A percentile compares a stretch with the other conserved stretches of the same genome.
Conservation (phyloP, 208 protist species). For the Acanthamoeba royreba region DNA sequence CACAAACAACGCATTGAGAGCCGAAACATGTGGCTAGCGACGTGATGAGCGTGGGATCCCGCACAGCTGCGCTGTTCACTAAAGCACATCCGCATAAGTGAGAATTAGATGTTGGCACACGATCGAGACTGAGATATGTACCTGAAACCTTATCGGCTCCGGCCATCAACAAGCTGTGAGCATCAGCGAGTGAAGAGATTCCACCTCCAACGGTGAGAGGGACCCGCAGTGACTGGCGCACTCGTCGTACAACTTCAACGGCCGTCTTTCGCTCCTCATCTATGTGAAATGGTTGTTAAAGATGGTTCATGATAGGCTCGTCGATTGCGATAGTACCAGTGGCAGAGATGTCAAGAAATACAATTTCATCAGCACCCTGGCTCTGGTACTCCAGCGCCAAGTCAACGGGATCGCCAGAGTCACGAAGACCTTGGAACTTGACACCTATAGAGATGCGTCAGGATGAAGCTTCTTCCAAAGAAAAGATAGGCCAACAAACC, state of each 20-base stretch:
- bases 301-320: no score
- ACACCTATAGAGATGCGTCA: not conserved
- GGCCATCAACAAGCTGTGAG: conserved; percentile 16
- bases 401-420: conserved; percentile 59
- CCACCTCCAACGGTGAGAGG: conserved; percentile 58
- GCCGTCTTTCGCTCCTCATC: conserved; percentile 28
- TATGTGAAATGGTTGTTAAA: no score
- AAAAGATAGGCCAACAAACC: not conserved
- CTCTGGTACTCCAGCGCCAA: conserved; percentile 25
- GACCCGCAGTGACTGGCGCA: conserved; percentile 8
- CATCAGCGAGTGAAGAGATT: conserved; percentile 23
- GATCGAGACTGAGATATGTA: not conserved
- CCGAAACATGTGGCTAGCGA: conserved; percentile 40
- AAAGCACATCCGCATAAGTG: not conserved
- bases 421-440: conserved; percentile 45
- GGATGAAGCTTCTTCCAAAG: not conserved
- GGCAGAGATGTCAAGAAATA: conserved; percentile 56
- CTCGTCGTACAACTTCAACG: not conserved
- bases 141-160: conserved; percentile 53
- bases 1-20: conserved; percentile 49
- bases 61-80: conserved; percentile 52
- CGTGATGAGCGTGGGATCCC: conserved; percentile 39
- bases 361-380: conserved; percentile 59
- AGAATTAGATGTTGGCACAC: not conserved
- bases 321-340: not conserved